Evolutionary conservation across 805 yeast genomes (phyloP), one percentile per base, ranked within the genome.

Genomic region (Lachancea lanzarotensis): DNA sequence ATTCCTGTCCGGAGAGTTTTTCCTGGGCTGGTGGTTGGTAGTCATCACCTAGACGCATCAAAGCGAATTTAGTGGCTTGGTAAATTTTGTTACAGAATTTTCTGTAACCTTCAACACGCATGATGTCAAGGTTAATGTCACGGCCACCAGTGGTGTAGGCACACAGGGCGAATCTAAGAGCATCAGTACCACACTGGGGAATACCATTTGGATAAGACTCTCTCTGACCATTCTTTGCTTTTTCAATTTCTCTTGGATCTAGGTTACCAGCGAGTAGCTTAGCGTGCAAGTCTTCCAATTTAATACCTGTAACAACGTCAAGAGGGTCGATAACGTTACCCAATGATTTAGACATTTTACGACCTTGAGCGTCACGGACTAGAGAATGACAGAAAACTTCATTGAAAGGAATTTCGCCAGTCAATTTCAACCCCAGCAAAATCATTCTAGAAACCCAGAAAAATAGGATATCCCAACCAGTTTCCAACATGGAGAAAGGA

Each of bases 361-460:
- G 83, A 54, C 98, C 98, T 70, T 93, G 98, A 43, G 98, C 95
- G 70, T 93, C 98, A 72, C 98, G 89, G 35, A 93, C 96, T 66
- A 93, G 81, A 15, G 98, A 90, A 68, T 93, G 98, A 70, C 98
- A 91, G 80, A 88, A 93, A 15, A 93, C 98, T 69, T 93, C 98
- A 55, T 78, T 82, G 77, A 93, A 93, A 49, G 98, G 98, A 54
- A 87, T 79, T 47, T 81, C 71, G 42, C 96, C 97, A 20, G 96
- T 87, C 66, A 91, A 74, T 69, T 91, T 90, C 57, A 89, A 66
- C 51, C 96, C 93, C 62, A 93, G 72, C 71, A 91, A 76, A 52
- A 91, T 83, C 98, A 93, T 93, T 71, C 98, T 81, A 25, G 93
- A 77, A 43, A 93, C 98, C 98, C 98, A 93, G 84, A 93, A 93